Conservation (phyloP, 2,329 filamentous ascomycete species). For the Phialocephala sp. region DNA sequence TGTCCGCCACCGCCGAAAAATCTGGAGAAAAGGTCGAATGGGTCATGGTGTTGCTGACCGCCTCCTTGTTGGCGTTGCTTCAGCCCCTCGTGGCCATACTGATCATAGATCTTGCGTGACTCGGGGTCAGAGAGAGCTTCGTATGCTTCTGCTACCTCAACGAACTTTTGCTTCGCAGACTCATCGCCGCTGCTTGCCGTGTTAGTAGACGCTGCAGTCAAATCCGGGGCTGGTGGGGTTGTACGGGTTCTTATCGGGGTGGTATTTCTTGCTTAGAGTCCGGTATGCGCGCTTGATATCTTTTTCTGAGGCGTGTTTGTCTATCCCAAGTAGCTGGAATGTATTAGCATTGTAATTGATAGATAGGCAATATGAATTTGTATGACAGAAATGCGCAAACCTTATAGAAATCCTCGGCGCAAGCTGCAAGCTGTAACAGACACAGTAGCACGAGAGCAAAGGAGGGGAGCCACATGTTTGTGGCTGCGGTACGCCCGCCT, state of each 20-base stretch:
- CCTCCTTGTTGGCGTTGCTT: conserved; percentile 80
- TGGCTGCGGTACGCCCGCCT: conserved; percentile 33
- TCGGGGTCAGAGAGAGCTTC: conserved; percentile 84
- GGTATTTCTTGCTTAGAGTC: conserved; percentile 90
- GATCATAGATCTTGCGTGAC: conserved; percentile 88
- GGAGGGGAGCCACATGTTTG: conserved; percentile 57
- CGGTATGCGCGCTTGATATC: conserved; percentile 95
- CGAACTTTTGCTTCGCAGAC: conserved; percentile 86
- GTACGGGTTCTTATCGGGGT: conserved; percentile 98
- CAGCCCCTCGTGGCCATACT: conserved; percentile 89
- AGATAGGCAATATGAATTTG: not conserved
- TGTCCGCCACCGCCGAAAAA: conserved; percentile 86
- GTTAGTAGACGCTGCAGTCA: conserved; percentile 16
- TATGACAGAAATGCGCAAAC: conserved; percentile 47
- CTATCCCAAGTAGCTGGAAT: conserved; percentile 75
- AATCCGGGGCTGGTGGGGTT: conserved; percentile 12
- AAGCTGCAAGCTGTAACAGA: conserved; percentile 59
- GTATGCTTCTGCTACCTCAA: conserved; percentile 93
- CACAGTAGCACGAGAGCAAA: conserved; percentile 58
- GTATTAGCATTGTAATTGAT: conserved; percentile 27
- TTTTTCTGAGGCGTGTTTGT: conserved; percentile 78
- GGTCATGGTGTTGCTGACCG: conserved; percentile 72
- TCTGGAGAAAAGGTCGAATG: conserved; percentile 93
- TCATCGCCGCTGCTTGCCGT: conserved; percentile 69
- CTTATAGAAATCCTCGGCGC: conserved; percentile 80